Conservation (phyloP, 768 basidiomycete genomes). For the Gloeostereum incarnatum region DNA sequence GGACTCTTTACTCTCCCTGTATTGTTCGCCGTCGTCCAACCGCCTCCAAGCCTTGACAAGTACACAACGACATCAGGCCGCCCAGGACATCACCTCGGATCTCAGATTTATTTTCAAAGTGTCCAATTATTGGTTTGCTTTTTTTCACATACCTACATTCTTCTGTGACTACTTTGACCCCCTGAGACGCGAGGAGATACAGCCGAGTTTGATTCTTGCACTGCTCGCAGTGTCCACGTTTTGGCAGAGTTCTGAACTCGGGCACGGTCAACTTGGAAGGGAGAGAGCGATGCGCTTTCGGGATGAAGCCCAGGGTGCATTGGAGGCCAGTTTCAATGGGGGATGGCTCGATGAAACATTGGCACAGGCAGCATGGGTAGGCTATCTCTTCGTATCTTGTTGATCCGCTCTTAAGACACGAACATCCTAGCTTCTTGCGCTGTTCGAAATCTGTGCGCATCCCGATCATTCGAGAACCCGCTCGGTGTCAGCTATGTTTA, state of each 20-base stretch:
- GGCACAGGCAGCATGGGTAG: slow-evolving; percentile 70
- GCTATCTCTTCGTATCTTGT: slow-evolving; percentile 10
- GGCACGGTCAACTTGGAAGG: slow-evolving; percentile 38
- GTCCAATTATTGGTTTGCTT: slow-evolving; percentile 67
- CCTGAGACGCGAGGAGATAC: slow-evolving; percentile 41
- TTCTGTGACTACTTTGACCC: slow-evolving; percentile 51
- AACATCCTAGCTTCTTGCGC: slow-evolving; percentile 43
- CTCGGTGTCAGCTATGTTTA: slow-evolving; percentile 43
- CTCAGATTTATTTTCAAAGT: slow-evolving; percentile 54
- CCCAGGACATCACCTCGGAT: slow-evolving; percentile 40
- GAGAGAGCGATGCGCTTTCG: slow-evolving; percentile 49
- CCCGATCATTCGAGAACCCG: slow-evolving; percentile 48
- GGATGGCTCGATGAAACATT: slow-evolving; percentile 68
- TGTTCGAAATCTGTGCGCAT: slow-evolving; percentile 68
- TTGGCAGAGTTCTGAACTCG: slow-evolving; percentile 60
- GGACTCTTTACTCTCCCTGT: slow-evolving; percentile 57
- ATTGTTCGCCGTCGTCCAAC: slow-evolving; percentile 27
- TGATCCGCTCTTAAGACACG: background rate
- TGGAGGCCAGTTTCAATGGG: slow-evolving; percentile 64
- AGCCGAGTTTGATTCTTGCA: slow-evolving; percentile 58
- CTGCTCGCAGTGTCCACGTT: slow-evolving; percentile 59
- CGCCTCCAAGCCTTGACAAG: slow-evolving; percentile 23
- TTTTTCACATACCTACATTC: slow-evolving; percentile 65
- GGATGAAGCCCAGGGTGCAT: slow-evolving; percentile 58
- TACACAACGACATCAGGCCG: slow-evolving; percentile 35